Percentiles rank a stretch among this genome's conserved stretches.
These are phyloP conservation scores for Stemphylium beticola DNA, from an alignment of 2,329 filamentous ascomycete genomes.

Conservation along the genomic window DNA sequence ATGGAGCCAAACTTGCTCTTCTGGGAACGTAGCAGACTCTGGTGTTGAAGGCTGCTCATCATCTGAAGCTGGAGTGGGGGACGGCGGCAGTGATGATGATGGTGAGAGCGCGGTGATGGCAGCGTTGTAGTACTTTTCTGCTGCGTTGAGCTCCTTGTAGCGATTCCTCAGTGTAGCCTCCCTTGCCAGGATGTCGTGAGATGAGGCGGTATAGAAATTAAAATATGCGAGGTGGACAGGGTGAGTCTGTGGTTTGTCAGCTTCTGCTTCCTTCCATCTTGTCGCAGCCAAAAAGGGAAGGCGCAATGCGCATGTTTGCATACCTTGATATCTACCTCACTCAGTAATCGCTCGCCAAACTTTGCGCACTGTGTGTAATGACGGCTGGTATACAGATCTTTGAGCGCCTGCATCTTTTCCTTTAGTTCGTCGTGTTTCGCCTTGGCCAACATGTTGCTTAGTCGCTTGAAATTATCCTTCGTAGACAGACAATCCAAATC, in stretches of 20 bases:
- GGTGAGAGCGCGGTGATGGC: constrained; percentile 34
- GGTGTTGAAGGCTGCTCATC: constrained; percentile 27
- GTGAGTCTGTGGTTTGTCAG: constrained; percentile 34
- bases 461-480: background rate
- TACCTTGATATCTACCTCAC: constrained; percentile 31
- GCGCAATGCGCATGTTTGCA: background rate
- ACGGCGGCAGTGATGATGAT: background rate
- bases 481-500: constrained; percentile 9
- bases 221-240: constrained; percentile 44
- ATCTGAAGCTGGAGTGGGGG: constrained; percentile 18
- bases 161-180: constrained; percentile 42
- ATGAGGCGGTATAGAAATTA: constrained; percentile 48
- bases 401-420: constrained; percentile 36
- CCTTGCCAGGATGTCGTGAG: constrained; percentile 46
- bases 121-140: constrained; percentile 44
- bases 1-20: constrained; percentile 13
- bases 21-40: constrained; percentile 22
- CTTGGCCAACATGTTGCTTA: constrained; percentile 22
- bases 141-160: constrained; percentile 37
- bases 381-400: constrained; percentile 41
- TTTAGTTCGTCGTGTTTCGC: constrained; percentile 29
- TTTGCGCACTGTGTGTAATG: constrained; percentile 47
- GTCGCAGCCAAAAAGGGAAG: background rate
- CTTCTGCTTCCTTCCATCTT: background rate
- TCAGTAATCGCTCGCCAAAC: constrained; percentile 32